These are phyloP conservation scores for Aspergillus glaucus DNA, from an alignment of 2,329 filamentous ascomycete genomes.

Conservation along the genomic window DNA sequence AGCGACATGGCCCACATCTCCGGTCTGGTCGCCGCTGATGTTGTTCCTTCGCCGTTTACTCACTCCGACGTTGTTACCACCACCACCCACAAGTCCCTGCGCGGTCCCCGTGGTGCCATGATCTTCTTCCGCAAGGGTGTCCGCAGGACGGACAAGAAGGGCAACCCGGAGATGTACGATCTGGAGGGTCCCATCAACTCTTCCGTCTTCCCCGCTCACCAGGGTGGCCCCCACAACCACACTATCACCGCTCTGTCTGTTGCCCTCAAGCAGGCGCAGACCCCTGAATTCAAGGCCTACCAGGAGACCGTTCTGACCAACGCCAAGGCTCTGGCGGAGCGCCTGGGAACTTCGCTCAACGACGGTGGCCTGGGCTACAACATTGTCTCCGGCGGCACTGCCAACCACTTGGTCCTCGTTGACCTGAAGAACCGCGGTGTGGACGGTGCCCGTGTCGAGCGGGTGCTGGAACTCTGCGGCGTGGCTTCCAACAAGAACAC, in stretches of 20 bases:
- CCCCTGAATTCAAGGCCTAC: slow-evolving; percentile 86
- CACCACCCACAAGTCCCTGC: slow-evolving; percentile 97
- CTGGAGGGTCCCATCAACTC: slow-evolving; percentile 96
- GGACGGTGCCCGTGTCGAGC: slow-evolving; percentile 88
- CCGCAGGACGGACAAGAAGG: slow-evolving; percentile 83
- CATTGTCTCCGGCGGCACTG: slow-evolving; percentile 89
- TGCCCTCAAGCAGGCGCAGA: slow-evolving; percentile 87
- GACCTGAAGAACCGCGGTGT: slow-evolving; percentile 83
- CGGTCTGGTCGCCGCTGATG: slow-evolving; percentile 83
- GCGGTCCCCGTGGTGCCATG: slow-evolving; percentile 96
- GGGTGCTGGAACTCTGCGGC: slow-evolving; percentile 82
- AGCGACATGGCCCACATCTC: slow-evolving; percentile 99
- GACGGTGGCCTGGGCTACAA: slow-evolving; percentile 73
- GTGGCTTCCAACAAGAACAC: slow-evolving; percentile 99
- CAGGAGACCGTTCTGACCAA: slow-evolving; percentile 89
- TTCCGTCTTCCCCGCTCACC: slow-evolving; percentile 97
- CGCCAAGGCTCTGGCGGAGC: slow-evolving; percentile 78
- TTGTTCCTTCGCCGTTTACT: slow-evolving; percentile 88
- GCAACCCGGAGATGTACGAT: slow-evolving; percentile 85
- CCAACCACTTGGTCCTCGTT: slow-evolving; percentile 94
- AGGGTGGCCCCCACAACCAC: slow-evolving; percentile 98
- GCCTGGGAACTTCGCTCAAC: slow-evolving; percentile 64
- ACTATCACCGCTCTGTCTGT: slow-evolving; percentile 96
- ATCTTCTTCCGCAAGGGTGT: slow-evolving; percentile 99
- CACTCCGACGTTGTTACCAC: slow-evolving; percentile 96